These are phyloP conservation scores for Penicillium bialowiezense DNA, from an alignment of 495 filamentous ascomycete species.

Conservation along the genomic window DNA sequence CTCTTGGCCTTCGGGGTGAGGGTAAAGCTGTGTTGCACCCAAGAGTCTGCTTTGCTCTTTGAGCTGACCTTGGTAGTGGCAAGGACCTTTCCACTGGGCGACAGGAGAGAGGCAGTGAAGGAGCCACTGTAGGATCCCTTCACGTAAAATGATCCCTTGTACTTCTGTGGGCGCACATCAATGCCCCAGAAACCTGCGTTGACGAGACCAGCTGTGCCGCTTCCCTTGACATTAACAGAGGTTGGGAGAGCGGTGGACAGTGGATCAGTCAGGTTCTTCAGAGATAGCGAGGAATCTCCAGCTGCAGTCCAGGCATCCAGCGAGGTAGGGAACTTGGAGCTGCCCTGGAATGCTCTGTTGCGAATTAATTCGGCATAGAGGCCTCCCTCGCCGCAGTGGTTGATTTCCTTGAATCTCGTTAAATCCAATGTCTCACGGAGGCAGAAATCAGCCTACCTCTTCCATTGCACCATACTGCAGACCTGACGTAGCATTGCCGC, in stretches of 20 bases:
- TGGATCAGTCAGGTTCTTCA: slow-evolving; percentile 52
- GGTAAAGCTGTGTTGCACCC: slow-evolving; percentile 36
- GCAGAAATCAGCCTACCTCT: slow-evolving; percentile 34
- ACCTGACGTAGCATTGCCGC: slow-evolving; percentile 50
- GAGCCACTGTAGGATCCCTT: slow-evolving; percentile 37
- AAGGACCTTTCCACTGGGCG: slow-evolving; percentile 28
- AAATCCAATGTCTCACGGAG: not conserved
- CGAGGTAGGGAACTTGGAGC: slow-evolving; percentile 37
- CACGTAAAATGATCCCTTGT: slow-evolving; percentile 57
- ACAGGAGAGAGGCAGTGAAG: slow-evolving; percentile 30
- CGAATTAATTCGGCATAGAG: slow-evolving; percentile 71
- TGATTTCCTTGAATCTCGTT: slow-evolving; percentile 55
- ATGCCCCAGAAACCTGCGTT: slow-evolving; percentile 66
- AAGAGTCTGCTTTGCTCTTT: slow-evolving; percentile 23
- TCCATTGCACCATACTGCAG: slow-evolving; percentile 61
- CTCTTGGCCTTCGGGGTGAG: slow-evolving; percentile 38
- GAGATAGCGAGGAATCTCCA: slow-evolving; percentile 45
- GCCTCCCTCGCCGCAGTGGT: slow-evolving; percentile 73
- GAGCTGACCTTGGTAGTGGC: slow-evolving; percentile 27
- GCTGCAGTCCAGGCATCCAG: slow-evolving; percentile 55
- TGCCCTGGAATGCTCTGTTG: slow-evolving; percentile 69
- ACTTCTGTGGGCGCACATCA: slow-evolving; percentile 50
- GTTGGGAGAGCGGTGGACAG: slow-evolving; percentile 59
- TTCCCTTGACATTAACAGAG: slow-evolving; percentile 55
- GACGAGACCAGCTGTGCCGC: slow-evolving; percentile 47